A percentile compares a stretch with the other conserved stretches of the same genome.
These are phyloP conservation scores for Mycena metata DNA, from an alignment of 768 basidiomycete species.

Conservation along the genomic window DNA sequence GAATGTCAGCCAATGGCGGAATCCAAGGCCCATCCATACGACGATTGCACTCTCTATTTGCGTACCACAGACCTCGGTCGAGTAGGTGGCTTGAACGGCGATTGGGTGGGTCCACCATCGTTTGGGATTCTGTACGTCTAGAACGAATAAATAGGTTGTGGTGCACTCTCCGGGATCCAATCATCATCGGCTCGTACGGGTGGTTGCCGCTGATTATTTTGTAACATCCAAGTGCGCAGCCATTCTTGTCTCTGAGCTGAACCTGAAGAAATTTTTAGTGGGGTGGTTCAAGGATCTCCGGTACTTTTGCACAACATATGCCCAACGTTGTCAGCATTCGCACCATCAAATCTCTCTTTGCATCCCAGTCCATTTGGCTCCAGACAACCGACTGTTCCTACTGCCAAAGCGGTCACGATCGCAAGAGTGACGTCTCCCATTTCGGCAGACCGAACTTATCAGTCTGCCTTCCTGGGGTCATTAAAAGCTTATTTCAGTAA, in stretches of 20 bases:
- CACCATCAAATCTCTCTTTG: conserved; percentile 51
- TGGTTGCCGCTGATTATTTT: conserved; percentile 65
- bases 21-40: conserved; percentile 52
- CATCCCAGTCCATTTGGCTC: conserved; percentile 73
- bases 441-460: conserved; percentile 74
- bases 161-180: conserved; percentile 52
- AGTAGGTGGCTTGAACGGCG: conserved; percentile 77
- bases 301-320: conserved; percentile 68
- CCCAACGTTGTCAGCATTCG: conserved; percentile 40
- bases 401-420: conserved; percentile 77
- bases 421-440: conserved; percentile 86
- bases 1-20: conserved; percentile 47
- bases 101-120: conserved; percentile 71
- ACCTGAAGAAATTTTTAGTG: conserved; percentile 47
- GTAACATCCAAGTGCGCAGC: conserved; percentile 52
- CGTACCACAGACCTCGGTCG: conserved; percentile 73
- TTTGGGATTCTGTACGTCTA: conserved; percentile 3
- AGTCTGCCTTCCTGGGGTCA: conserved; percentile 69
- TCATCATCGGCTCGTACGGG: conserved; percentile 66
- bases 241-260: conserved; percentile 15
- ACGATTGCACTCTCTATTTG: conserved; percentile 72
- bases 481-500: conserved; percentile 74
- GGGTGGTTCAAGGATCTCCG: conserved; percentile 59
- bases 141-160: conserved; percentile 60
- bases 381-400: conserved; percentile 71